Evolutionary conservation across 441 rosid genomes (phyloP), one percentile per base, ranked within the genome.

Genomic region (Corymbia citriodora): DNA sequence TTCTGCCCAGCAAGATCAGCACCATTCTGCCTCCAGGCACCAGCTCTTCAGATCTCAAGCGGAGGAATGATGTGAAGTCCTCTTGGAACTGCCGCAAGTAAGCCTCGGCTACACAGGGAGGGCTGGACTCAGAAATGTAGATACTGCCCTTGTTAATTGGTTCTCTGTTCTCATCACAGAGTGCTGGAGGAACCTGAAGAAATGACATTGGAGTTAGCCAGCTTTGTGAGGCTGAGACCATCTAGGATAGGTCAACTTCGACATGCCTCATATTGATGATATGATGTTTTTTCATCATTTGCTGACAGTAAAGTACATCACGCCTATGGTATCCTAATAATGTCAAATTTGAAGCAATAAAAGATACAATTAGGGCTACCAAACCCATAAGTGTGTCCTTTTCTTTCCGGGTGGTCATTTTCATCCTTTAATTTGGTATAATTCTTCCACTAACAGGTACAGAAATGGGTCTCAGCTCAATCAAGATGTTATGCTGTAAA

Each of bases 1-100:
- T 91, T 92, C 99, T 95, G 89, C 99, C 99, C 2, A 95, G 89
- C 70, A 94, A 59, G 53, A 96, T 96, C 70, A 97, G 91, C 85
- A 97, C 97, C 97, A 97, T 96, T 90, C 95, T 93, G 4, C 98
- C 99, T 15, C 91, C 94, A 8, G 91, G 0, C 59, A 90, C 91
- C 15, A 97, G 16, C 93, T 97, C 99, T 90, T 93, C 90, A 9
- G 97, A 94, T 68, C 99, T 87, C 79, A 92, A 93, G 14, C 61
- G 91, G 45, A 97, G 97, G 92, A 97, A 97, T 88, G 91, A 49
- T 11, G 95, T 93, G 91, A 97, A 96, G 68, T 97, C 99, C 89
- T 95, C 96, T 50, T 93, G 95, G 93, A 97, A 97, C 40, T 97
- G 98, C 45, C 74, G 92, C 48, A 86, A 87, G 92, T 97, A 97